A percentile compares a stretch with the other conserved stretches of the same genome.
phyloP scores from a whole-genome alignment of 176 grass and related monocot genomes.

The Areca catechu region DNA sequence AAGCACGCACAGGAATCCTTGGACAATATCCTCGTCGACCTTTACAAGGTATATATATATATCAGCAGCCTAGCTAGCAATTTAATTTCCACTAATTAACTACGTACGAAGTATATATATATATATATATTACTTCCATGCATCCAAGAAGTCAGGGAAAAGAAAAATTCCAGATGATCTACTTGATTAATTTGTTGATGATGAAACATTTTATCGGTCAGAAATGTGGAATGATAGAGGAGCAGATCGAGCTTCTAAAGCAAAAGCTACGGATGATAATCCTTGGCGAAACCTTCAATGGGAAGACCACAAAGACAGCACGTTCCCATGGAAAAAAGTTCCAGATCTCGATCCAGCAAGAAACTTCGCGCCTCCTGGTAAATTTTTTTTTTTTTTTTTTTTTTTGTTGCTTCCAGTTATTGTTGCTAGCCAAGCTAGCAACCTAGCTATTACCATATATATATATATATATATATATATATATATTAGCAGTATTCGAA shows the following conservation, averaged over 20 bases:
- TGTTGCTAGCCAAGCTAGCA: no score
- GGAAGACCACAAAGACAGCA: slow-evolving; percentile 75
- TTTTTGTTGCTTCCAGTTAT: no score
- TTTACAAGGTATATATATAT: slow-evolving; percentile 54
- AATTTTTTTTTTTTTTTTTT: neutral
- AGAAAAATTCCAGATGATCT: no score
- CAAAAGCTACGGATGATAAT: slow-evolving; percentile 86
- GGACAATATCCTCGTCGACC: slow-evolving; percentile 90
- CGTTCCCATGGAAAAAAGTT: slow-evolving; percentile 96
- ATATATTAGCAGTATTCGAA: no score
- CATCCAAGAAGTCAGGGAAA: no score
- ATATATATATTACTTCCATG: no score
- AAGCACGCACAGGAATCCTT: slow-evolving; percentile 83
- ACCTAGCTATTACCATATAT: neutral
- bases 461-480: no score
- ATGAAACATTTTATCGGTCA: slow-evolving; percentile 10
- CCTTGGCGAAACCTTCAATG: slow-evolving; percentile 76
- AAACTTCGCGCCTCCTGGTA: slow-evolving; percentile 79
- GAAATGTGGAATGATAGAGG: slow-evolving; percentile 76
- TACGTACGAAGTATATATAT: slow-evolving; percentile 57
- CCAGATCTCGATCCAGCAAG: slow-evolving; percentile 88
- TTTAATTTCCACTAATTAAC: no score
- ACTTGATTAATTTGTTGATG: neutral
- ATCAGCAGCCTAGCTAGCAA: no score
- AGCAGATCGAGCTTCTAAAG: slow-evolving; percentile 84